phyloP scores from a whole-genome alignment of 2,329 filamentous ascomycete genomes.

The Alternaria incomplexa region DNA sequence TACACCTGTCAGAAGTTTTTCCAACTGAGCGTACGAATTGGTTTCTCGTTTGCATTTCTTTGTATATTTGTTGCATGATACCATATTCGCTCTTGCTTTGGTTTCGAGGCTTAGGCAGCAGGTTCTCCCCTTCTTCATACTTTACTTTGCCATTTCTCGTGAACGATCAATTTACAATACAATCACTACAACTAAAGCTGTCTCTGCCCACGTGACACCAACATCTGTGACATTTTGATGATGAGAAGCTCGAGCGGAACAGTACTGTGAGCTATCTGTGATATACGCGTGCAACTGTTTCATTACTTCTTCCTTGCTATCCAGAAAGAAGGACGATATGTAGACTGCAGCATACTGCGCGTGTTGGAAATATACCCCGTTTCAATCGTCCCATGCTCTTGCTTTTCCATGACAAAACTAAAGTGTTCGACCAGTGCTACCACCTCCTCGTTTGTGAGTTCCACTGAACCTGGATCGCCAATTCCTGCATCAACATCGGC shows the following conservation, averaged over 20 bases:
- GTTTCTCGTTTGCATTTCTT: background rate
- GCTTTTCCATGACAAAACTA: slow-evolving; percentile 76
- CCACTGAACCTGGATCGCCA: slow-evolving; percentile 86
- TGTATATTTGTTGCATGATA: slow-evolving; percentile 3
- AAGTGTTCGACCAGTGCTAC: slow-evolving; percentile 73
- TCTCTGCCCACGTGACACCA: background rate
- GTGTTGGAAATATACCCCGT: slow-evolving; percentile 88
- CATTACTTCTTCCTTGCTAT: slow-evolving; percentile 71
- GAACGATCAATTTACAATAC: background rate
- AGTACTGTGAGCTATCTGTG: background rate
- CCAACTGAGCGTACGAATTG: background rate
- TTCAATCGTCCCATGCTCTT: slow-evolving; percentile 61
- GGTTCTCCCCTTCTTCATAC: background rate
- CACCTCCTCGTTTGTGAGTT: slow-evolving; percentile 89
- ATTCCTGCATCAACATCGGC: slow-evolving; percentile 63
- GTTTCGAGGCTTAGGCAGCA: background rate
- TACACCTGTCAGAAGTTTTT: background rate
- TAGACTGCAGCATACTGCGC: slow-evolving; percentile 83
- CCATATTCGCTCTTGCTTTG: background rate
- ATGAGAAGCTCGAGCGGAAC: background rate
- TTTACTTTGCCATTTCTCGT: background rate
- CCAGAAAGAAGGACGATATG: slow-evolving; percentile 84
- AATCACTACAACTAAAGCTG: background rate
- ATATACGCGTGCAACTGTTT: background rate
- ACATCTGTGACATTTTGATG: background rate